Evolutionary conservation across 2,329 filamentous ascomycete genomes (phyloP).

Genomic region (Arthrinium puccinioides): DNA sequence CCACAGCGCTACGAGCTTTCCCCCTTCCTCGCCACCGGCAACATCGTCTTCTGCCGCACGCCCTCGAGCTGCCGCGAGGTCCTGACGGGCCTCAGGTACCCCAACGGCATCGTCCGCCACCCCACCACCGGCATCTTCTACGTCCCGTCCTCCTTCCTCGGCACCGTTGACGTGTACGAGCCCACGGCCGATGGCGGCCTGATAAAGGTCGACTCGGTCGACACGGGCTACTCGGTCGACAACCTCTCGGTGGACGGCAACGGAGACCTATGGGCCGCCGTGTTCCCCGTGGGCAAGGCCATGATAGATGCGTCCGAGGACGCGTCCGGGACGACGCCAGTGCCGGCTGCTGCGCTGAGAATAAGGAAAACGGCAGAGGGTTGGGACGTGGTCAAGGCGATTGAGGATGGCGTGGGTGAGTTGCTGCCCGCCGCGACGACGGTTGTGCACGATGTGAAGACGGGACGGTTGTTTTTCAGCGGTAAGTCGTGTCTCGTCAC

Average conservation of each 20-base stretch:
- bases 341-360: slow-evolving; percentile 12
- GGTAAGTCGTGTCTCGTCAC: slow-evolving; percentile 7
- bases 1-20: slow-evolving; percentile 11
- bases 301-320: slow-evolving; percentile 10
- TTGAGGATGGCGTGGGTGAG: slow-evolving; percentile 18
- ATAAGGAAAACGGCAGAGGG: slow-evolving; percentile 9
- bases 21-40: slow-evolving; percentile 15
- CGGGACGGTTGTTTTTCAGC: slow-evolving; percentile 18
- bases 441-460: slow-evolving; percentile 19
- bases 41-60: slow-evolving; percentile 20
- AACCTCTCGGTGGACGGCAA: slow-evolving; percentile 17
- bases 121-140: slow-evolving; percentile 21
- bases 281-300: slow-evolving; percentile 11
- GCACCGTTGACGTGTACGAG: slow-evolving; percentile 8
- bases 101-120: slow-evolving; percentile 22
- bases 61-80: slow-evolving; percentile 10
- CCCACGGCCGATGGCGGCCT: slow-evolving; percentile 8
- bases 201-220: slow-evolving; percentile 10
- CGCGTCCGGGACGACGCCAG: slow-evolving; percentile 8
- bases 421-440: slow-evolving; percentile 16
- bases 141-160: slow-evolving; percentile 18
- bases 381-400: slow-evolving; percentile 16
- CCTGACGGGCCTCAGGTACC: slow-evolving; percentile 16
- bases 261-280: slow-evolving; percentile 18
- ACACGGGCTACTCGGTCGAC: slow-evolving; percentile 15